Conservation (phyloP, 148 eudicot species). For the Rhododendron ferrugineum region DNA sequence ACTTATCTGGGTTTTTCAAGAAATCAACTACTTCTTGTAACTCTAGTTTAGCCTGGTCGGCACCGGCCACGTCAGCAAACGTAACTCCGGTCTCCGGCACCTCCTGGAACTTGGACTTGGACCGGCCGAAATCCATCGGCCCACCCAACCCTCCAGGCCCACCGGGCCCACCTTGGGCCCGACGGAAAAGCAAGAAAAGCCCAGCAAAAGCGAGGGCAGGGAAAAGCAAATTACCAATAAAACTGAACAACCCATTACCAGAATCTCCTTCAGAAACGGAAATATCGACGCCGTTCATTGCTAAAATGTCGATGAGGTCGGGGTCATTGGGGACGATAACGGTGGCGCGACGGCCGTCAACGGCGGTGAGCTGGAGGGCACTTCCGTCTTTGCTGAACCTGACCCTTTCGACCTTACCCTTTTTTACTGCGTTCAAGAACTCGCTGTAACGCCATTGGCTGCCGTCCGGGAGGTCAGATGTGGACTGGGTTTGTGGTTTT, state of each 20-base stretch:
- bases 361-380: conserved; percentile 69
- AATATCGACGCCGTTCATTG: conserved; percentile 94
- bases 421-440: conserved; percentile 87
- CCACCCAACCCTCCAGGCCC: conserved; percentile 99
- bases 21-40: conserved; percentile 99
- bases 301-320: conserved; percentile 84
- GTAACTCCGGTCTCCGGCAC: conserved; percentile 95
- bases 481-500: conserved; percentile 39
- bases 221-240: conserved; percentile 82
- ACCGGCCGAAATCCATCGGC: conserved; percentile 97
- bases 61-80: conserved; percentile 92
- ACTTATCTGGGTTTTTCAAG: conserved; percentile 93
- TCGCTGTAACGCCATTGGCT: conserved; percentile 92
- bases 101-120: conserved; percentile 98
- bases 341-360: conserved; percentile 74
- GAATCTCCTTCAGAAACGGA: conserved; percentile 87
- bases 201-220: conserved; percentile 88
- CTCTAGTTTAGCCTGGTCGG: conserved; percentile 94
- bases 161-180: conserved; percentile 94
- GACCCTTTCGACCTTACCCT: conserved; percentile 93
- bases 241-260: conserved; percentile 69
- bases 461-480: conserved; percentile 74
- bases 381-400: conserved; percentile 80
- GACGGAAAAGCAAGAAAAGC: conserved; percentile 63
- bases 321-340: conserved; percentile 94